phyloP scores from a whole-genome alignment of 2,329 filamentous ascomycete species.

The Colletotrichum nymphaeae region DNA sequence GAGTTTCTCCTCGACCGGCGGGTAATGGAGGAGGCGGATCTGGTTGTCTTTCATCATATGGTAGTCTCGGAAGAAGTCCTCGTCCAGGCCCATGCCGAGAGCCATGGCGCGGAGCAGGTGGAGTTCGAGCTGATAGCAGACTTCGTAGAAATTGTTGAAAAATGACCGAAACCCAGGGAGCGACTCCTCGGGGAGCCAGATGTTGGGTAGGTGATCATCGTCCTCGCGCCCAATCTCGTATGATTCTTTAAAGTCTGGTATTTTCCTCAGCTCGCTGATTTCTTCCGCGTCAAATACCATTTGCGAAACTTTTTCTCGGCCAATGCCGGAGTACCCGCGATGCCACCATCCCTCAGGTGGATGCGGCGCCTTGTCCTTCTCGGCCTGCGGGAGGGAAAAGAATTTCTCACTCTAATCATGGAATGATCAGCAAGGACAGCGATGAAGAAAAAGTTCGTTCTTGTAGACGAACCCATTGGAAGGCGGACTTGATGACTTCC shows the following conservation, averaged over 20 bases:
- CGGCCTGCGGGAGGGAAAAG: constrained; percentile 45
- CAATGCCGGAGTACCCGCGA: constrained; percentile 49
- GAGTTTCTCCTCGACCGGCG: constrained; percentile 44
- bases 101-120: constrained; percentile 59
- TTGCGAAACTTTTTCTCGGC: constrained; percentile 49
- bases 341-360: constrained; percentile 48
- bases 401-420: constrained; percentile 45
- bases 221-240: constrained; percentile 51
- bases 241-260: constrained; percentile 53
- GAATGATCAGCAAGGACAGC: not conserved
- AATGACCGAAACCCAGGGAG: constrained; percentile 42
- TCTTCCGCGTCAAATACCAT: constrained; percentile 46
- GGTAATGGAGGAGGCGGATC: constrained; percentile 69
- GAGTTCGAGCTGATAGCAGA: constrained; percentile 52
- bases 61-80: constrained; percentile 44
- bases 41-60: constrained; percentile 70
- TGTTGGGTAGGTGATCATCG: constrained; percentile 43
- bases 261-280: constrained; percentile 40
- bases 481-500: constrained; percentile 50
- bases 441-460: not conserved
- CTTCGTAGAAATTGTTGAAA: constrained; percentile 55
- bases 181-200: constrained; percentile 42
- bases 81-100: constrained; percentile 49
- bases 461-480: constrained; percentile 35
- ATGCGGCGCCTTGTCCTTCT: constrained; percentile 46